phyloP scores from a whole-genome alignment of 305 asterid genomes.

The Stenogyne calaminthoides region DNA sequence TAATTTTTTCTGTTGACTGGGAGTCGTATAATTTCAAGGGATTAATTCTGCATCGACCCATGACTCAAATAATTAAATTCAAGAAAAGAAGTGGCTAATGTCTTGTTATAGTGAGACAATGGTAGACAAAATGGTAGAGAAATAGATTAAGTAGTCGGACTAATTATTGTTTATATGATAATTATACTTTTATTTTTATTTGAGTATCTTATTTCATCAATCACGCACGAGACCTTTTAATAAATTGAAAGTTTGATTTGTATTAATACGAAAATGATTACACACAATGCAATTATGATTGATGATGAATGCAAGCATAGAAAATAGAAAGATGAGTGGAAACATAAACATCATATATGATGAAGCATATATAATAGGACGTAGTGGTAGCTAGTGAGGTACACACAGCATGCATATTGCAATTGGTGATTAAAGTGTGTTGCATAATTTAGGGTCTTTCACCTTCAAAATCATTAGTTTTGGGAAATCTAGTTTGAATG shows the following conservation, averaged over 20 bases:
- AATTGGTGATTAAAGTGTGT: conserved; percentile 21
- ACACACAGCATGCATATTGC: conserved; percentile 46
- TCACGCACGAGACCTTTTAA: too few relatives aligned
- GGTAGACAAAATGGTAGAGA: not conserved
- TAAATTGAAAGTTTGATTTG: too few relatives aligned
- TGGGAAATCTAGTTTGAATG: conserved; percentile 18
- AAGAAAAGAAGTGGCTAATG: not conserved
- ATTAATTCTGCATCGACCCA: not conserved
- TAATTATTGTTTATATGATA: not conserved
- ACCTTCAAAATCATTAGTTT: conserved; percentile 26
- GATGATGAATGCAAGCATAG: not conserved
- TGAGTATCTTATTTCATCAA: too few relatives aligned
- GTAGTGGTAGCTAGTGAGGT: conserved; percentile 34
- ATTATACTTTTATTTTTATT: too few relatives aligned
- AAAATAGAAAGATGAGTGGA: not conserved
- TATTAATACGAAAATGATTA: too few relatives aligned
- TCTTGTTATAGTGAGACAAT: not conserved
- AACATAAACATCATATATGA: not conserved
- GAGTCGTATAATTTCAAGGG: not conserved
- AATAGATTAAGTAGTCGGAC: not conserved
- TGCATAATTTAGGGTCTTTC: conserved; percentile 22
- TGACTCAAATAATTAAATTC: not conserved
- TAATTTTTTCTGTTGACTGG: not conserved
- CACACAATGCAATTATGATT: too few relatives aligned
- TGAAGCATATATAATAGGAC: conserved; percentile 17